Conservation (phyloP, 1,284 basidiomycete genomes). For the Lentinula novae-zelandiae region DNA sequence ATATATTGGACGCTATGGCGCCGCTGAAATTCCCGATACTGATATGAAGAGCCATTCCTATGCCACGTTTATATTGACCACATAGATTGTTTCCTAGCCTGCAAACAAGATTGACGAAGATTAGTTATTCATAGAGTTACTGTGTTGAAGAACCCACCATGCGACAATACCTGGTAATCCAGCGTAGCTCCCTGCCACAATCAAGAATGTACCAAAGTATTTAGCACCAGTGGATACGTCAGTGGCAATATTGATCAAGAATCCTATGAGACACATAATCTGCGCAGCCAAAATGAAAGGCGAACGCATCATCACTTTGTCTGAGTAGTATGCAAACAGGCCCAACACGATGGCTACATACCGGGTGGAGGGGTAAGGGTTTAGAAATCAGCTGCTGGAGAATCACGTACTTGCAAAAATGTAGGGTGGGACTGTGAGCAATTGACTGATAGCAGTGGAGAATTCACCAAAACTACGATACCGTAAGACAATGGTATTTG, state of each 20-base stretch:
- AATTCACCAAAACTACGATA: conserved; percentile 49
- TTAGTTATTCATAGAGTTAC: neutral
- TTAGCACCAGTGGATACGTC: conserved; percentile 41
- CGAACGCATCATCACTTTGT: conserved; percentile 51
- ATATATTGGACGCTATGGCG: conserved; percentile 59
- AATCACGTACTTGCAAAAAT: conserved; percentile 48
- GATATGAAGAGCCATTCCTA: conserved; percentile 62
- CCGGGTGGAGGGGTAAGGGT: no score
- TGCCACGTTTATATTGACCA: conserved; percentile 65
- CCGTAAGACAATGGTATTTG: no score
- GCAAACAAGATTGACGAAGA: conserved; percentile 2
- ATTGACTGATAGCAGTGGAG: conserved; percentile 52
- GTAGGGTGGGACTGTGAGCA: conserved; percentile 71
- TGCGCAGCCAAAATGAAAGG: conserved; percentile 59
- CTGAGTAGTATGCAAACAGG: conserved; percentile 54
- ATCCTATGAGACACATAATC: conserved; percentile 52
- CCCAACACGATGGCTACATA: conserved; percentile 47
- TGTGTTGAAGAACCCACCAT: conserved; percentile 42
- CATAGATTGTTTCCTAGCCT: conserved; percentile 59
- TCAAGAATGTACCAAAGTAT: conserved; percentile 67
- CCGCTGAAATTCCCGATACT: conserved; percentile 57
- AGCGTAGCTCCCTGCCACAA: conserved; percentile 57
- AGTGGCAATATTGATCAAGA: conserved; percentile 60
- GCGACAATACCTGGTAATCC: conserved; percentile 61
- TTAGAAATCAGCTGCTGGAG: neutral